Conservation (phyloP, 2,329 filamentous ascomycete species). For the Alternaria metachromatica region DNA sequence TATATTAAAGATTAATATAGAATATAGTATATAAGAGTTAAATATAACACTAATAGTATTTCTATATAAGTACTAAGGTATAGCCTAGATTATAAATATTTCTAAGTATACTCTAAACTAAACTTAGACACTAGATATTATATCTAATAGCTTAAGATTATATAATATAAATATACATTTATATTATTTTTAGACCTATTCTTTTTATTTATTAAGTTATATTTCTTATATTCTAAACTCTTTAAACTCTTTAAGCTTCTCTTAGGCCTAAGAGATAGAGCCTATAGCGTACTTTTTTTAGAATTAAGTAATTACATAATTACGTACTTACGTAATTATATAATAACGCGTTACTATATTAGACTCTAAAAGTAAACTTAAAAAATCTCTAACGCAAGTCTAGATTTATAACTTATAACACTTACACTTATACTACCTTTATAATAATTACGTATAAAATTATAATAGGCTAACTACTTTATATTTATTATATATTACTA, state of each 20-base stretch:
- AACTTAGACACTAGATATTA: not conserved
- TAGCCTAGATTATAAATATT: not conserved
- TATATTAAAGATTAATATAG: not conserved
- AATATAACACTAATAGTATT: not conserved
- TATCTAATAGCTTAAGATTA: not conserved
- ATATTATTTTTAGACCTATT: conserved; percentile 1
- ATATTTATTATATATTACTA: too few relatives aligned
- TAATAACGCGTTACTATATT: too few relatives aligned
- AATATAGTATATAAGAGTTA: not conserved
- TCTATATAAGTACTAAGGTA: not conserved
- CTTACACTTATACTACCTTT: too few relatives aligned
- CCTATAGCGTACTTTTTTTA: too few relatives aligned
- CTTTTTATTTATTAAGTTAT: not conserved
- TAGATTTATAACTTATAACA: too few relatives aligned
- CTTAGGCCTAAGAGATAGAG: too few relatives aligned
- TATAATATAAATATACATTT: not conserved
- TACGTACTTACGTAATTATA: too few relatives aligned
- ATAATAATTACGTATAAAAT: too few relatives aligned
- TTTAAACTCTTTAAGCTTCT: not conserved
- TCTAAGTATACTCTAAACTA: not conserved
- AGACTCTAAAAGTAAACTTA: too few relatives aligned
- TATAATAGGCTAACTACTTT: too few relatives aligned
- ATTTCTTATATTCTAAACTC: not conserved
- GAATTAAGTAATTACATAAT: too few relatives aligned
- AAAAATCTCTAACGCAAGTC: too few relatives aligned